These are phyloP conservation scores for Lobulomyces angularis DNA, from an alignment of 192 early-diverging fungal genomes.

Conservation along the genomic window DNA sequence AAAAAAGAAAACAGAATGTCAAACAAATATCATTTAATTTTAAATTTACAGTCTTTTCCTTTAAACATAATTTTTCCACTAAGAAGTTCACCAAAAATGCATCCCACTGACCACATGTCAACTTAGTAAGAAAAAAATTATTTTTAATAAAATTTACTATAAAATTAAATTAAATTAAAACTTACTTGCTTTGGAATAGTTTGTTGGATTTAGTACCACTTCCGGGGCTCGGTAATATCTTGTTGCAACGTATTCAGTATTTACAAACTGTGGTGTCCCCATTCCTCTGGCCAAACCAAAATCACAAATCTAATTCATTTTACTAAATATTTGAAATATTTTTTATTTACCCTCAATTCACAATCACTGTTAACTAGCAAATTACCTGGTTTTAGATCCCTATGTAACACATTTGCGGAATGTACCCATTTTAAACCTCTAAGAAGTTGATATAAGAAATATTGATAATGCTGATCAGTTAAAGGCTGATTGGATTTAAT, in stretches of 20 bases:
- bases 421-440: constrained; percentile 98
- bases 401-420: constrained; percentile 92
- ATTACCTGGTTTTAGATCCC: constrained; percentile 83
- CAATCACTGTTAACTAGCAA: constrained; percentile 43
- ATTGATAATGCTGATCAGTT: constrained; percentile 94
- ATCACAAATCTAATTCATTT: constrained; percentile 27
- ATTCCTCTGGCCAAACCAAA: constrained; percentile 40
- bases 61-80: constrained; percentile 41
- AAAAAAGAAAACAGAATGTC: too few species aligned
- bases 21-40: too few species aligned
- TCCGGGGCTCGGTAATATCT: constrained; percentile 45
- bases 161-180: background rate
- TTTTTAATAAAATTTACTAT: too few species aligned
- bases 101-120: constrained; percentile 98
- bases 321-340: background rate
- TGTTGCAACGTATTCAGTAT: constrained; percentile 48
- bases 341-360: constrained; percentile 22
- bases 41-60: constrained; percentile 30
- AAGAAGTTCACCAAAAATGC: constrained; percentile 96
- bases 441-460: constrained; percentile 96
- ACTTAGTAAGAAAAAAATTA: too few species aligned
- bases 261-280: constrained; percentile 18
- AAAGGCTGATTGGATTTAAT: constrained; percentile 86
- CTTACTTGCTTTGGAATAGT: constrained; percentile 41
- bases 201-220: constrained; percentile 38